Conservation (phyloP, 495 filamentous ascomycete genomes). For the Aspergillus kassunensis region DNA sequence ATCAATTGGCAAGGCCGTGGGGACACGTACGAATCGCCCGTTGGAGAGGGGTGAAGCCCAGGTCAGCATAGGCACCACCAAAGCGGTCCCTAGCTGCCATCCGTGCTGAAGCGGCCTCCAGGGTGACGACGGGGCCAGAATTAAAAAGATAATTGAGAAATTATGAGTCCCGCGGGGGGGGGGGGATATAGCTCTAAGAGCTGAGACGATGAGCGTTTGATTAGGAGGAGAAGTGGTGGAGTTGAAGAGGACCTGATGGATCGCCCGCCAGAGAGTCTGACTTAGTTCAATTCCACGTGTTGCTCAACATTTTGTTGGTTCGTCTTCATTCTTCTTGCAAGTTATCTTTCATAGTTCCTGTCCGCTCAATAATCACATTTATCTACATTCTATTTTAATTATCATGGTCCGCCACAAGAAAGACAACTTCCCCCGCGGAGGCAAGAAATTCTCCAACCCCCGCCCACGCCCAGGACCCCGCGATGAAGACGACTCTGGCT, state of each 20-base stretch:
- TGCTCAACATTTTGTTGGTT: slow-evolving; percentile 6
- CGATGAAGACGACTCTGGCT: slow-evolving; percentile 34
- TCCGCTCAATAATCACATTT: background rate
- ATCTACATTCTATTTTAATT: background rate
- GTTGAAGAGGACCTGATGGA: slow-evolving; percentile 11
- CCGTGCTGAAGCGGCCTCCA: slow-evolving; percentile 95
- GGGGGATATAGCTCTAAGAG: slow-evolving; percentile 10
- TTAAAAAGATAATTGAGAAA: slow-evolving; percentile 6
- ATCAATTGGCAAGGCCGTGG: background rate
- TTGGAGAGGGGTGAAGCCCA: slow-evolving; percentile 78
- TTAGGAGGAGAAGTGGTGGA: slow-evolving; percentile 20
- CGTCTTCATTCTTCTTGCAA: background rate
- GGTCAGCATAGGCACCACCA: slow-evolving; percentile 74
- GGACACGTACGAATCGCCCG: slow-evolving; percentile 75
- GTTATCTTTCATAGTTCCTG: background rate
- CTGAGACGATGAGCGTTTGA: slow-evolving; percentile 8
- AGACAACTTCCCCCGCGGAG: slow-evolving; percentile 70
- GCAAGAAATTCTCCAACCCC: slow-evolving; percentile 58
- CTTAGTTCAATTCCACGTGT: slow-evolving; percentile 20
- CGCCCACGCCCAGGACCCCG: slow-evolving; percentile 45
- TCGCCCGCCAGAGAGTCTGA: slow-evolving; percentile 6
- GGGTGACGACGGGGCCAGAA: slow-evolving; percentile 31
- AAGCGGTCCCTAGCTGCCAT: slow-evolving; percentile 96
- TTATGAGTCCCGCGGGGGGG: slow-evolving; percentile 7
- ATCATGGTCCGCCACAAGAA: slow-evolving; percentile 89